Base-by-base conservation (phyloP, 441 rosid species). In the Corymbia calophylla region DNA sequence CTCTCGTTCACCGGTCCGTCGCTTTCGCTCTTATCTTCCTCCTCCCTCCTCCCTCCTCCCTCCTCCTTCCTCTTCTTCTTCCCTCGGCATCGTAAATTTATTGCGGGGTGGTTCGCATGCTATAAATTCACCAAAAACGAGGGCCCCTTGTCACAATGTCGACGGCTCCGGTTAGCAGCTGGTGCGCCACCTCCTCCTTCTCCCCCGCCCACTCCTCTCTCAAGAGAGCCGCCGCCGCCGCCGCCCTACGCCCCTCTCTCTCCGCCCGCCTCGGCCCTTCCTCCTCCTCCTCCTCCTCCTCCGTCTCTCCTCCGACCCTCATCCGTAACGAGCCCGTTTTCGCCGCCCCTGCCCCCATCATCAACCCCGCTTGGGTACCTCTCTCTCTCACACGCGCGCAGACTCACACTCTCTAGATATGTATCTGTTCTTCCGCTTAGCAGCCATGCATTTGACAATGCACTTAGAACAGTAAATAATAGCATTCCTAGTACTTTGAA, bases 301-400 rank as follows among this genome's bases (percentile, higher is more conserved):
- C 91, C n/a, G 49, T 92, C 87, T 87, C 95, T 86, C 91, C 90
- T 91, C 99, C 98, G 47, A 92, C 93, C 14, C 98, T 98, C 91
- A 95, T 96, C 93, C 91, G 98, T n/a, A 95, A 96, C 94, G 93
- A 96, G 88, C 99, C 99, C 16, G 96, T 98, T 90, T 95, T 98
- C 62, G 96, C 98, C 56, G 96, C 98, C 77, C 96, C 99, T 39
- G 90, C 96, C 85, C 98, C 97, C 68, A 87, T 95, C 93, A 90
- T 95, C 93, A 93, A 91, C 91, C 98, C 91, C 60, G 23, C 98
- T 88, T 93, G 93, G 98, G 98, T 97, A 97, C 25, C 23, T n/a
- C 64, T 87, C 35, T 87, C 19, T 39, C 49, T 60, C 93, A 47
- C 86, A 25, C 7, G 53, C 53, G 31, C 32, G 64, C 73, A 31